phyloP scores from a whole-genome alignment of 768 basidiomycete species.

The Coprinellus micaceus region DNA sequence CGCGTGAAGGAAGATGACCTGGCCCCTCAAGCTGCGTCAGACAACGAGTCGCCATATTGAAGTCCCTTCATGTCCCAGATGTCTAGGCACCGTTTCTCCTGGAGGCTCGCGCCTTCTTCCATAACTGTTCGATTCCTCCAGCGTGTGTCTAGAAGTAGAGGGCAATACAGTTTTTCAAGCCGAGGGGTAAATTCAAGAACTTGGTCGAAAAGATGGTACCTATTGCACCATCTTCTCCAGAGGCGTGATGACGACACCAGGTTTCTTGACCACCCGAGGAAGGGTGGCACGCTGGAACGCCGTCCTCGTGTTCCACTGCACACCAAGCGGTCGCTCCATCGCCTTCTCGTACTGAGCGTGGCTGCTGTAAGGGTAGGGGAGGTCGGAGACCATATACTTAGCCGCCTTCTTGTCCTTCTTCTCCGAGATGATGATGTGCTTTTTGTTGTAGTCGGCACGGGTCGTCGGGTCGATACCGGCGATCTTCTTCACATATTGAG shows the following conservation, averaged over 20 bases:
- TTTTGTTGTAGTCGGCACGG: slow-evolving; percentile 81
- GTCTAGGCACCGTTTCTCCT: no score
- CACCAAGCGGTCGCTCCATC: slow-evolving; percentile 77
- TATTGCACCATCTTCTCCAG: slow-evolving; percentile 42
- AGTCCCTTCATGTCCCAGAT: no score
- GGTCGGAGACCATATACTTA: slow-evolving; percentile 85
- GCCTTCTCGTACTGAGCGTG: slow-evolving; percentile 87
- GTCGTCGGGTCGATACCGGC: slow-evolving; percentile 75
- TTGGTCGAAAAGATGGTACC: no score
- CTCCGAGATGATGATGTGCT: slow-evolving; percentile 93
- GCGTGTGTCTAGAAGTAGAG: no score
- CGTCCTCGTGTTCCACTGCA: slow-evolving; percentile 90
- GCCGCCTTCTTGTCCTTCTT: slow-evolving; percentile 91
- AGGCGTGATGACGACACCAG: slow-evolving; percentile 69
- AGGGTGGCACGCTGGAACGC: slow-evolving; percentile 81
- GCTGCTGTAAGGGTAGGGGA: slow-evolving; percentile 94
- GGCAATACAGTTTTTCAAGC: no score
- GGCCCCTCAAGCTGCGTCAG: no score
- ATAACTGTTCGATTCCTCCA: no score
- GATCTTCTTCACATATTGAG: slow-evolving; percentile 74
- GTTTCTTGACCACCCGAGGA: slow-evolving; percentile 86
- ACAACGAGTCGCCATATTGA: no score
- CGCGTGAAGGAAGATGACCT: no score
- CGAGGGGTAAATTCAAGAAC: no score
- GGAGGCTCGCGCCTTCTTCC: no score